Conservation (phyloP, 2,329 filamentous ascomycete genomes). For the Nannizzia gypsea region DNA sequence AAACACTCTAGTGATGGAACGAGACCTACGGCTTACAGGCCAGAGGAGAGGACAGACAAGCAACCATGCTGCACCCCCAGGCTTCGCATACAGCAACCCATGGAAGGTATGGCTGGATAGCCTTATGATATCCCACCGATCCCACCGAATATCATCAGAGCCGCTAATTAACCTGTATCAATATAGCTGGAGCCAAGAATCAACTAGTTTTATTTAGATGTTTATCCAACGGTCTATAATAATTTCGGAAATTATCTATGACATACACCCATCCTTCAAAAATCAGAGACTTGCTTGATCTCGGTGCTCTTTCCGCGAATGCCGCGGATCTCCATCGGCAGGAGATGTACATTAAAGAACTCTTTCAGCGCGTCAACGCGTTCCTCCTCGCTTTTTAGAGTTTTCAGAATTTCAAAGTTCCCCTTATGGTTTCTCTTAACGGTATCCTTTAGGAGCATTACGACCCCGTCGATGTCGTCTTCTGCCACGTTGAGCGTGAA, state of each 20-base stretch:
- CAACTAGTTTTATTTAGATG: constrained; percentile 19
- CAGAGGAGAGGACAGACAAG: constrained; percentile 50
- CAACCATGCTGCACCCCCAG: constrained; percentile 45
- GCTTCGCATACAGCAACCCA: constrained; percentile 56
- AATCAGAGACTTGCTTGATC: constrained; percentile 8
- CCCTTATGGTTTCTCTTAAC: constrained; percentile 46
- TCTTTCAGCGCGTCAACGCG: constrained; percentile 41
- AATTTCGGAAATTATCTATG: background rate
- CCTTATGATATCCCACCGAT: background rate
- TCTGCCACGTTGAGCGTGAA: constrained; percentile 42
- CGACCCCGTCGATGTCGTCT: constrained; percentile 41
- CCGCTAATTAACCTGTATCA: background rate
- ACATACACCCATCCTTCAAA: constrained; percentile 17
- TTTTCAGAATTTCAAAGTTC: constrained; percentile 38
- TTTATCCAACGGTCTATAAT: background rate
- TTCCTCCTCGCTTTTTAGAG: constrained; percentile 42
- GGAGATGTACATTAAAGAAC: constrained; percentile 44
- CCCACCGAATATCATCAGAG: background rate
- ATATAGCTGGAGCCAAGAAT: constrained; percentile 31
- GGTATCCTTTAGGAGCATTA: constrained; percentile 40
- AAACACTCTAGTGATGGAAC: constrained; percentile 52
- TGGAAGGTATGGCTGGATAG: constrained; percentile 47
- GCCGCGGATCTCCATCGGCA: constrained; percentile 38
- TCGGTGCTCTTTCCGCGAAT: constrained; percentile 42
- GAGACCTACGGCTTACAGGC: constrained; percentile 52